Base-by-base conservation (phyloP, 768 basidiomycete genomes). In the Clitopilus passeckerianus region DNA sequence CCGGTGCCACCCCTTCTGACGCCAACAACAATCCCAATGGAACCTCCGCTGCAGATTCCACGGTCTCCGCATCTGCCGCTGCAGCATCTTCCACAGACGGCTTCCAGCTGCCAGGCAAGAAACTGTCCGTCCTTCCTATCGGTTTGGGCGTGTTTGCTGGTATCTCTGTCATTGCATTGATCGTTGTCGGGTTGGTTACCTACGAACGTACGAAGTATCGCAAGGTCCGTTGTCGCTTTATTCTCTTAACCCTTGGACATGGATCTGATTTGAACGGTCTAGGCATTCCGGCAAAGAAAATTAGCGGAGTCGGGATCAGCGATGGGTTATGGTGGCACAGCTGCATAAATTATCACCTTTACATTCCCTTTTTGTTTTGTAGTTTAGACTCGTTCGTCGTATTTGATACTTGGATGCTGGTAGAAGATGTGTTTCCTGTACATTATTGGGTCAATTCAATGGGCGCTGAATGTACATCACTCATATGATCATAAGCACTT, bases 201-300 rank as follows among this genome's bases (percentile, higher is more conserved):
- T 92, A 87, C 67, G 92, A 95, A 78, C 84, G 94, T 53, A 86
- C 91, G 23, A 90, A 88, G 72, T 92, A 92, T 69, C 87, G 91
- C 77, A 90, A 85, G 80, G 91, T 90, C 60, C 58, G 82, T 75
- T 55, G 27, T 22, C 16, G 6, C 54, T 53, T 23, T n/a, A 16
- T 23, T n/a, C 34, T 60, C n/a, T n/a, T 50, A 37, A 46, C 14
- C n/a, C 8, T 64, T 63, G 43, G 43, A 56, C 7, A 12, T 30
- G 27, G 12, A 18, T 20, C 46, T 50, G 22, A 50, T 18, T 10
- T 16, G 10, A 50, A 15, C 54, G 23, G 54, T 61, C 35, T 63
- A 91, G 90, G 80, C 83, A 61, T 93, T 91, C 83, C 80, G 90
- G 64, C 80, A 84, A 74, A 82, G 85, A 65, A 88, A 84, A 71